These are phyloP conservation scores for Yarrowia deformans DNA, from an alignment of 805 yeast genomes.

Conservation along the genomic window DNA sequence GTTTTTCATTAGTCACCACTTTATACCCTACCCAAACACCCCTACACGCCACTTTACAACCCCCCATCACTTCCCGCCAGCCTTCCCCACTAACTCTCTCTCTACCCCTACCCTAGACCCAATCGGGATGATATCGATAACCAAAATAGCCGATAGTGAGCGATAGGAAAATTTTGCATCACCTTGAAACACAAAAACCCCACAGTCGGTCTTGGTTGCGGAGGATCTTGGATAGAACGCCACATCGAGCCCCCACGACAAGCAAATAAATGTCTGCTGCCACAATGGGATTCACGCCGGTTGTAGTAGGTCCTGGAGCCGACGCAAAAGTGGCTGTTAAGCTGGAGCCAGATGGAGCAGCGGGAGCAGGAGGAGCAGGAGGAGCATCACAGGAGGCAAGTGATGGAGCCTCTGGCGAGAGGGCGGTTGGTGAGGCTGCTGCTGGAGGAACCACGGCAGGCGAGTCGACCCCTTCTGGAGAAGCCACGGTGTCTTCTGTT, in stretches of 20 bases:
- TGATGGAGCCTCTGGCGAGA: too few species aligned
- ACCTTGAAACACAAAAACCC: constrained; percentile 36
- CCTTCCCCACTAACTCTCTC: constrained; percentile 15
- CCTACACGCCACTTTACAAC: too few species aligned
- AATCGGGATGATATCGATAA: constrained; percentile 40
- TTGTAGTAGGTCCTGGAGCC: not conserved
- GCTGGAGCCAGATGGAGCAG: too few species aligned
- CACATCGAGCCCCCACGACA: not conserved
- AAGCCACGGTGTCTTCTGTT: too few species aligned
- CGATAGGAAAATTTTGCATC: constrained; percentile 40
- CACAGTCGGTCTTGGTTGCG: constrained; percentile 14
- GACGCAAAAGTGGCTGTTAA: not conserved
- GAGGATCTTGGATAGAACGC: constrained; percentile 8
- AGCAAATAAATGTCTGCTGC: constrained; percentile 28
- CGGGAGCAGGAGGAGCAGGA: not conserved
- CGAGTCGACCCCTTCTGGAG: too few species aligned
- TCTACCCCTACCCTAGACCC: constrained; percentile 1
- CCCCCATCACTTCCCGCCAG: too few species aligned
- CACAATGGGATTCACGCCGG: constrained; percentile 36
- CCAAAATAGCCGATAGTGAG: constrained; percentile 39
- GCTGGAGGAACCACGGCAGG: not conserved
- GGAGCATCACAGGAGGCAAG: not conserved
- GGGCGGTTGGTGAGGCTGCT: not conserved
- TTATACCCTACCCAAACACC: too few species aligned
- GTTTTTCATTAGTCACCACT: too few species aligned